phyloP scores from a whole-genome alignment of 2,329 filamentous ascomycete species.

The Pezicula carpinea region DNA sequence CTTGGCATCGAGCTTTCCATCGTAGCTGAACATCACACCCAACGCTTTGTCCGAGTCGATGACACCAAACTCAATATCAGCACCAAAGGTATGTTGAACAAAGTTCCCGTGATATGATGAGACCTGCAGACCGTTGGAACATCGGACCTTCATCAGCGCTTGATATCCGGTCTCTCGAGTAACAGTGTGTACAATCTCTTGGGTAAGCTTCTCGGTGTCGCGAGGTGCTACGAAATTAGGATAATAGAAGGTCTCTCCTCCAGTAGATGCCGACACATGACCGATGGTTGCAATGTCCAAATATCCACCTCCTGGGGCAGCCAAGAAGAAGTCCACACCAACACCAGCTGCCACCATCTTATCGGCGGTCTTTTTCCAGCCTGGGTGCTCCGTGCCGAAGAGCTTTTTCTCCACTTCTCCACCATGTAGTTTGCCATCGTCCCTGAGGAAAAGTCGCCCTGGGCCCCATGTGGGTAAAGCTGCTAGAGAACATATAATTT shows the following conservation, averaged over 20 bases:
- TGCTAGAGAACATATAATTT: constrained; percentile 82
- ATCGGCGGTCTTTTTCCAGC: constrained; percentile 79
- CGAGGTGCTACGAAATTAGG: constrained; percentile 90
- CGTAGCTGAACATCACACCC: constrained; percentile 86
- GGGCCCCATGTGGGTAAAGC: constrained; percentile 91
- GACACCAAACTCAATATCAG: constrained; percentile 88
- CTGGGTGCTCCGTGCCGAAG: constrained; percentile 82
- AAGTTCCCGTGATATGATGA: constrained; percentile 96
- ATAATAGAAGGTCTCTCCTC: constrained; percentile 94
- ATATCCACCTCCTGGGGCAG: constrained; percentile 84
- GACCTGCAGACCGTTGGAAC: constrained; percentile 92
- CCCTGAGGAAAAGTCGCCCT: constrained; percentile 76
- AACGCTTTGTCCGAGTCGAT: constrained; percentile 93
- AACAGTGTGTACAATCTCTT: constrained; percentile 81
- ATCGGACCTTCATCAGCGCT: constrained; percentile 96
- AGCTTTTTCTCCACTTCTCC: constrained; percentile 91
- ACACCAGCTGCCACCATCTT: constrained; percentile 85
- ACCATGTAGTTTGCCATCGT: constrained; percentile 80
- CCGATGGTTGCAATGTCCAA: constrained; percentile 91
- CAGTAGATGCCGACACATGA: constrained; percentile 81
- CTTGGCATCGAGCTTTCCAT: constrained; percentile 95
- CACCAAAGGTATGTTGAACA: constrained; percentile 89
- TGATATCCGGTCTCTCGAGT: constrained; percentile 92
- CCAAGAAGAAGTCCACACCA: constrained; percentile 91
- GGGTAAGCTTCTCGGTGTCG: constrained; percentile 76